These are phyloP conservation scores for Rubia yunnanensis DNA, from an alignment of 257 asterid genomes.

Conservation along the genomic window DNA sequence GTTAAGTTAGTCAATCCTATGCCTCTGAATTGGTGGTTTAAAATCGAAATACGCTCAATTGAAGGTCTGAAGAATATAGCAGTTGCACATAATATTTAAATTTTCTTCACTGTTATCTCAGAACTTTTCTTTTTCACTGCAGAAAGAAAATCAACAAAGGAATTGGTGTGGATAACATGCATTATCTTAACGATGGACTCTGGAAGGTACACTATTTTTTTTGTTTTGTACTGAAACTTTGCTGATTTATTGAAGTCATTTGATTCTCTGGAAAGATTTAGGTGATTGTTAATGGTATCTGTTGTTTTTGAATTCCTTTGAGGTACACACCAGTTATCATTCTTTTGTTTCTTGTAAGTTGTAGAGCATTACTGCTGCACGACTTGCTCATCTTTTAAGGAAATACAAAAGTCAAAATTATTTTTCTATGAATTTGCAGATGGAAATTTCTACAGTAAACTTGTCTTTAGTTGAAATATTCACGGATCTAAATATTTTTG, in stretches of 20 bases:
- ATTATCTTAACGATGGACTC: slow-evolving; percentile 97
- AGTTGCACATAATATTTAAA: background rate
- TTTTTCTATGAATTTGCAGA: slow-evolving; percentile 30
- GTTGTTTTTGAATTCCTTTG: background rate
- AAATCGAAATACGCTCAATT: background rate
- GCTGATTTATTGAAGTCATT: background rate
- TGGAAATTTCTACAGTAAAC: slow-evolving; percentile 22
- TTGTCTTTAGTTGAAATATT: background rate
- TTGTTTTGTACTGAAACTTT: background rate
- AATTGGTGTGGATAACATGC: slow-evolving; percentile 97
- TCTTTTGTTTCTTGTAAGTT: background rate
- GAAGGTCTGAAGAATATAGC: background rate
- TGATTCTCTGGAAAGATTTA: slow-evolving; percentile 3
- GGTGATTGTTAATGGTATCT: background rate
- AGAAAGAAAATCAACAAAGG: slow-evolving; percentile 84
- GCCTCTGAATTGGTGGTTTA: background rate
- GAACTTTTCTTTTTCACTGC: slow-evolving; percentile 22
- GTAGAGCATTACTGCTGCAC: background rate
- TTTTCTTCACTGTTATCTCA: slow-evolving; percentile 7
- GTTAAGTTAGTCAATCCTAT: background rate
- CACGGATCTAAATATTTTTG: background rate
- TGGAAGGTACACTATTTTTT: slow-evolving; percentile 62
- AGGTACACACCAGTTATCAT: background rate
- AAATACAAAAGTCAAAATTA: background rate
- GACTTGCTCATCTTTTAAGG: background rate